Conservation (phyloP, 208 protist species). For the Zelonia costaricensis region DNA sequence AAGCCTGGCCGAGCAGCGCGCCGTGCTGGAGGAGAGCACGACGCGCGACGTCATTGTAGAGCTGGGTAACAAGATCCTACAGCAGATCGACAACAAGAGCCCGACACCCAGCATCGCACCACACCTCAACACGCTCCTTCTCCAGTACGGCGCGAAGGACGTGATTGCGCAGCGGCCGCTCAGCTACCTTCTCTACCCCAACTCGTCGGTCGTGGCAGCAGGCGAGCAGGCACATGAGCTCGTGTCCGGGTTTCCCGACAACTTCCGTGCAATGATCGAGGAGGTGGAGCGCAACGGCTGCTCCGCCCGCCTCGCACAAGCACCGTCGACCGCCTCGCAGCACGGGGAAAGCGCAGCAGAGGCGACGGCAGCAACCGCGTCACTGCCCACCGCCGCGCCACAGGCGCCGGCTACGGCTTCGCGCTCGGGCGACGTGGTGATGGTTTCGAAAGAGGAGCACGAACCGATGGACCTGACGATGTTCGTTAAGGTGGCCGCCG, state of each 20-base stretch:
- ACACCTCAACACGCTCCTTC: constrained; percentile 69
- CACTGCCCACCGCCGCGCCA: too few relatives aligned
- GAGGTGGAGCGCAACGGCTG: constrained; percentile 81
- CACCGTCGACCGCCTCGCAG: not conserved
- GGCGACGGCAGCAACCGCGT: not conserved
- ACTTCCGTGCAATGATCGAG: constrained; percentile 80
- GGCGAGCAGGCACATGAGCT: constrained; percentile 75
- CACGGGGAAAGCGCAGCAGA: too few relatives aligned
- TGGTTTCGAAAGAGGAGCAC: constrained; percentile 53
- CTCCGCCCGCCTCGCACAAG: constrained; percentile 18
- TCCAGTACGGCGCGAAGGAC: constrained; percentile 73
- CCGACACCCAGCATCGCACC: constrained; percentile 87
- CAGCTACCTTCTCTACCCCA: constrained; percentile 87
- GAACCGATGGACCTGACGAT: constrained; percentile 82
- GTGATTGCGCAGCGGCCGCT: constrained; percentile 82
- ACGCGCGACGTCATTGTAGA: constrained; percentile 86
- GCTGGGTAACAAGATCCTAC: constrained; percentile 74
- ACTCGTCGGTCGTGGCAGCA: constrained; percentile 36
- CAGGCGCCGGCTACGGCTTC: too few relatives aligned
- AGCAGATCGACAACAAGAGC: constrained; percentile 84
- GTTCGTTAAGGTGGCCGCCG: constrained; percentile 77
- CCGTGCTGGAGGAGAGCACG: constrained; percentile 74
- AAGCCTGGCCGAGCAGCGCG: constrained; percentile 77
- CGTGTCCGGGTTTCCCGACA: constrained; percentile 71
- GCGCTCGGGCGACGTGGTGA: constrained; percentile 33